Percentiles rank a stretch among this genome's conserved stretches.
Conservation (phyloP, 1,284 basidiomycete genomes). For the Filobasidium uniguttulatum region DNA sequence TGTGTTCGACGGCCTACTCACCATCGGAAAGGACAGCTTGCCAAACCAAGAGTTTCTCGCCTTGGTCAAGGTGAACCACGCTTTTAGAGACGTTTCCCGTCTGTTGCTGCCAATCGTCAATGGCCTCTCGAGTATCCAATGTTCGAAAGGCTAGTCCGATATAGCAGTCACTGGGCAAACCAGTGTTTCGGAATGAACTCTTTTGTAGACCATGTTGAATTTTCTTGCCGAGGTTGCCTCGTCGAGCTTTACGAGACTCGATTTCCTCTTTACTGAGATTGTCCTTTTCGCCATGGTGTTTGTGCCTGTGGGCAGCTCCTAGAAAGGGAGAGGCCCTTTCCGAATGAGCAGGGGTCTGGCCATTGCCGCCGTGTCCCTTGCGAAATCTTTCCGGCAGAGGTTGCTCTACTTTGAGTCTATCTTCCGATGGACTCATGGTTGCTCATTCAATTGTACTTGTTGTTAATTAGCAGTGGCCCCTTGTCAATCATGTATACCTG, state of each 20-base stretch:
- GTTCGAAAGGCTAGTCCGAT: not conserved
- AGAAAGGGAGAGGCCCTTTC: too few relatives aligned
- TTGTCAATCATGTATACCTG: too few relatives aligned
- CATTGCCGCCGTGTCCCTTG: too few relatives aligned
- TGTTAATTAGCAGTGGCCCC: too few relatives aligned
- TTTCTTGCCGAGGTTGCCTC: not conserved
- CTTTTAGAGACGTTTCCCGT: not conserved
- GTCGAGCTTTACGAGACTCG: not conserved
- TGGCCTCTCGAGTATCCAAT: not conserved
- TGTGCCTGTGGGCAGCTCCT: not conserved
- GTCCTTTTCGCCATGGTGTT: not conserved
- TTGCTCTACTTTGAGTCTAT: too few relatives aligned
- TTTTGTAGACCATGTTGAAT: not conserved
- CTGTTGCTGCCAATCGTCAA: not conserved
- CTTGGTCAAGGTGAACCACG: slow-evolving; percentile 2
- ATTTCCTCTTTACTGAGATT: not conserved
- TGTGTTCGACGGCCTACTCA: too few relatives aligned
- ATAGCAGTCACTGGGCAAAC: not conserved
- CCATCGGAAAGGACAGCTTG: slow-evolving; percentile 13
- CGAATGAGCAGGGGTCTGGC: too few relatives aligned
- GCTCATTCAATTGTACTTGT: too few relatives aligned
- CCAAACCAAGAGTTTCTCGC: slow-evolving; percentile 12
- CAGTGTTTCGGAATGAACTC: not conserved
- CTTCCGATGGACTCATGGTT: too few relatives aligned
- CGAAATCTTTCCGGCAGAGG: too few relatives aligned